Conservation (phyloP, 2,329 filamentous ascomycete species). For the Periconia sp. region DNA sequence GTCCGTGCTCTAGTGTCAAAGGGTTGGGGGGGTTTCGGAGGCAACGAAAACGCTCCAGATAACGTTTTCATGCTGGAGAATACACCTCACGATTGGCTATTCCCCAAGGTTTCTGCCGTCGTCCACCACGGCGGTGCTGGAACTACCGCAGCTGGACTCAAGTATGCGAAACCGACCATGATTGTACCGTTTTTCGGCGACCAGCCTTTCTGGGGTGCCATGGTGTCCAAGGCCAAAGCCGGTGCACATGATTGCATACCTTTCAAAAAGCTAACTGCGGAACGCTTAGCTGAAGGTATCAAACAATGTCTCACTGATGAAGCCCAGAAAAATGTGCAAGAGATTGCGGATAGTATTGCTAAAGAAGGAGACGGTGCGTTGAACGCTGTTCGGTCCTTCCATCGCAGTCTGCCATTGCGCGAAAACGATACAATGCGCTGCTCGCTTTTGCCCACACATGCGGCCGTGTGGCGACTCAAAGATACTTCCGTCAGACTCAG, state of each 20-base stretch:
- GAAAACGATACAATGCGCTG: conserved; percentile 59
- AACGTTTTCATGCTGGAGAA: conserved; percentile 73
- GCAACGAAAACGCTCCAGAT: conserved; percentile 52
- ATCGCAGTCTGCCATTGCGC: conserved; percentile 58
- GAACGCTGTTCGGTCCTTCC: conserved; percentile 70
- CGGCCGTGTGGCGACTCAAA: conserved; percentile 68
- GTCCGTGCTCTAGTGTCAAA: conserved; percentile 73
- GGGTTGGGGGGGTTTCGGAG: conserved; percentile 73
- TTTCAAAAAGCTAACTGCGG: conserved; percentile 65
- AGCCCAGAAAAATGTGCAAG: conserved; percentile 58
- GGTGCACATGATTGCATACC: conserved; percentile 66
- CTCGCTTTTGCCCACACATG: conserved; percentile 62
- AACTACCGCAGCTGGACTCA: conserved; percentile 73
- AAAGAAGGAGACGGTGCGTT: conserved; percentile 66
- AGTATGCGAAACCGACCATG: conserved; percentile 71
- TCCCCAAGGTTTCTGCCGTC: conserved; percentile 65
- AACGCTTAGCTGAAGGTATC: conserved; percentile 71
- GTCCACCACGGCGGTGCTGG: conserved; percentile 79
- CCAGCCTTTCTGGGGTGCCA: conserved; percentile 76
- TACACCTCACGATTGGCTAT: conserved; percentile 76
- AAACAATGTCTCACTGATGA: conserved; percentile 65
- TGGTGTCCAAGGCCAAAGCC: conserved; percentile 65
- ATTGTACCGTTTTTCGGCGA: conserved; percentile 80
- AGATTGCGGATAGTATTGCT: conserved; percentile 64
- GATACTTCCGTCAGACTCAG: conserved; percentile 62